A percentile compares a stretch with the other conserved stretches of the same genome.
These are phyloP conservation scores for Zizania latifolia DNA, from an alignment of 176 grass and related monocot species.

Conservation along the genomic window DNA sequence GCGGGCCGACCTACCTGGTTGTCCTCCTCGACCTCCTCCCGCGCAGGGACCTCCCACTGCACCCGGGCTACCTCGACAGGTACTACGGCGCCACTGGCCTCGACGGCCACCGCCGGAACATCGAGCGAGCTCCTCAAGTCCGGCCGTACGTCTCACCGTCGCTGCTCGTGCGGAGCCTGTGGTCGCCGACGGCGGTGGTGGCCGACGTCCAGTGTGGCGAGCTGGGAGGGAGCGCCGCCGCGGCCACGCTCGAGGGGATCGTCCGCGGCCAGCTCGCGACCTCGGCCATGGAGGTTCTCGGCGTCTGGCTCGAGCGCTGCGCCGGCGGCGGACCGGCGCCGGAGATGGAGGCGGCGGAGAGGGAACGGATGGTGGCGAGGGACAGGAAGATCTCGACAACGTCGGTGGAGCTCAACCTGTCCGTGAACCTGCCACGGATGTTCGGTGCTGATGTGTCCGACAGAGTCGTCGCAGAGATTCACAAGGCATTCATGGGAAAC, in stretches of 20 bases:
- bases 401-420: conserved; percentile 51
- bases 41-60: conserved; percentile 47
- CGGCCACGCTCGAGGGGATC: conserved; percentile 21
- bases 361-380: conserved; percentile 38
- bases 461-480: conserved; percentile 45
- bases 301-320: conserved; percentile 47
- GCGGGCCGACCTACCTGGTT: conserved; percentile 35
- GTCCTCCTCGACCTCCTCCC: conserved; percentile 62
- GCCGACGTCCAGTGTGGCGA: conserved; percentile 50
- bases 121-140: conserved; percentile 40
- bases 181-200: conserved; percentile 46
- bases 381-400: conserved; percentile 42
- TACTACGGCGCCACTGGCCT: conserved; percentile 37
- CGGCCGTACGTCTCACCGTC: conserved; percentile 42
- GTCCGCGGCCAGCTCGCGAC: background rate
- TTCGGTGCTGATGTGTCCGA: conserved; percentile 37
- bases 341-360: conserved; percentile 36
- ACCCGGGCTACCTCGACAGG: conserved; percentile 40
- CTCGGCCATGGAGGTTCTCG: conserved; percentile 23
- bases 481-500: conserved; percentile 60
- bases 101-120: conserved; percentile 25
- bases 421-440: conserved; percentile 53
- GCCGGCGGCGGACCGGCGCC: background rate
- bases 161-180: conserved; percentile 44
- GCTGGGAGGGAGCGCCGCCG: too few relatives aligned